These are phyloP conservation scores for Fomitopsis pulvina DNA, from an alignment of 768 basidiomycete genomes.

Conservation along the genomic window DNA sequence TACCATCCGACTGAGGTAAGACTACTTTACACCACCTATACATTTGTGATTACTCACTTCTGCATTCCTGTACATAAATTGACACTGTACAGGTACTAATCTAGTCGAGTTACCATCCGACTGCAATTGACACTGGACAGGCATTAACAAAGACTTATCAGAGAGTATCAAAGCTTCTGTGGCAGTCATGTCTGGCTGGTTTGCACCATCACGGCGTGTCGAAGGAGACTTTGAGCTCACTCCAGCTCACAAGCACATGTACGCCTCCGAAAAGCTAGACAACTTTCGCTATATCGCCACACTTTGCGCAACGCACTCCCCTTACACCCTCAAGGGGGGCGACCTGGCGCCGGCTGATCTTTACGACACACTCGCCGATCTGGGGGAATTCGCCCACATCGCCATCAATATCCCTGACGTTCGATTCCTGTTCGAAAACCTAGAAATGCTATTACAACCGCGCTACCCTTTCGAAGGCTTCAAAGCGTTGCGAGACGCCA, in stretches of 20 bases:
- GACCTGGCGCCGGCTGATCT: conserved; percentile 35
- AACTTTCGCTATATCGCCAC: conserved; percentile 54
- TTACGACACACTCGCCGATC: conserved; percentile 34
- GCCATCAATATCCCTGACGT: conserved; percentile 29
- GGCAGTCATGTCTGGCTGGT: no score
- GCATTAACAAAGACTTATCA: no score
- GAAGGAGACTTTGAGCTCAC: conserved; percentile 6
- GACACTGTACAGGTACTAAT: no score
- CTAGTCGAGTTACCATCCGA: no score
- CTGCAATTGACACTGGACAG: no score
- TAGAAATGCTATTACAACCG: conserved; percentile 30
- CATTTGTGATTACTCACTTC: no score
- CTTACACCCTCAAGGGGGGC: conserved; percentile 31
- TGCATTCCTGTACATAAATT: no score
- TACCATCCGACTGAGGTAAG: no score
- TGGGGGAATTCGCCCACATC: conserved; percentile 52
- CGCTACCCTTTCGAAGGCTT: conserved; percentile 49
- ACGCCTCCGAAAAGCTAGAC: conserved; percentile 41
- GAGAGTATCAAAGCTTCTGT: no score
- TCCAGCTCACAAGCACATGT: conserved; percentile 36
- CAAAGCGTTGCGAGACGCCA: conserved; percentile 26
- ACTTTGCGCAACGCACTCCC: conserved; percentile 40
- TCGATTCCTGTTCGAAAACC: conserved; percentile 36
- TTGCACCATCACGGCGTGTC: not conserved
- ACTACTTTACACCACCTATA: no score